These are phyloP conservation scores for Didymella sp. DNA, from an alignment of 2,329 filamentous ascomycete genomes.

Conservation along the genomic window DNA sequence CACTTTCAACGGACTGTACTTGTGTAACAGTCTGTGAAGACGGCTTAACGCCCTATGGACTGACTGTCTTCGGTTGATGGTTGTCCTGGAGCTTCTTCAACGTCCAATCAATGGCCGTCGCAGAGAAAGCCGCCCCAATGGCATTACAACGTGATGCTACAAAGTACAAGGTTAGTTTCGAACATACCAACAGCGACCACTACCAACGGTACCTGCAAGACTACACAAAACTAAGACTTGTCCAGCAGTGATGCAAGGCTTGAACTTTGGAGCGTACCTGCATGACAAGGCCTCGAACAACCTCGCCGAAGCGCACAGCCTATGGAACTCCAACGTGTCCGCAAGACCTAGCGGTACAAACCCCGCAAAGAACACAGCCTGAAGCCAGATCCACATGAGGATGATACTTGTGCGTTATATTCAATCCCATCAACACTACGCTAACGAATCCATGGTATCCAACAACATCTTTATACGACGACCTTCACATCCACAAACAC, in stretches of 20 bases:
- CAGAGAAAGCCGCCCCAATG: not conserved
- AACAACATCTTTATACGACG: not conserved
- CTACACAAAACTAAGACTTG: not conserved
- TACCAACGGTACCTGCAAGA: not conserved
- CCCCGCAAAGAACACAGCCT: not conserved
- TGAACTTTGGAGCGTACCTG: not conserved
- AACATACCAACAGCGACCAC: not conserved
- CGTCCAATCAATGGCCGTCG: not conserved
- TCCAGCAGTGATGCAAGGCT: not conserved
- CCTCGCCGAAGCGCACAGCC: not conserved
- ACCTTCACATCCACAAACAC: conserved; percentile 80
- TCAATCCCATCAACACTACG: not conserved
- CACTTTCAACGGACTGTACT: no score
- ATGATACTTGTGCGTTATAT: not conserved
- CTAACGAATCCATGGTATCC: not conserved
- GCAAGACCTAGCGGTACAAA: not conserved
- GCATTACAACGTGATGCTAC: not conserved
- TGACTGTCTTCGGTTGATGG: not conserved
- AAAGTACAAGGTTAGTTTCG: not conserved
- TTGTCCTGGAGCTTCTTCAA: no score
- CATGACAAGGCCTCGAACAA: not conserved
- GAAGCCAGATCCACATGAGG: not conserved
- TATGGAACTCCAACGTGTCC: not conserved
- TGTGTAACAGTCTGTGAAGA: not conserved
- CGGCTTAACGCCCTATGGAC: not conserved